These are phyloP conservation scores for Ramularia collo-cygni DNA, from an alignment of 2,329 filamentous ascomycete species.

Conservation along the genomic window DNA sequence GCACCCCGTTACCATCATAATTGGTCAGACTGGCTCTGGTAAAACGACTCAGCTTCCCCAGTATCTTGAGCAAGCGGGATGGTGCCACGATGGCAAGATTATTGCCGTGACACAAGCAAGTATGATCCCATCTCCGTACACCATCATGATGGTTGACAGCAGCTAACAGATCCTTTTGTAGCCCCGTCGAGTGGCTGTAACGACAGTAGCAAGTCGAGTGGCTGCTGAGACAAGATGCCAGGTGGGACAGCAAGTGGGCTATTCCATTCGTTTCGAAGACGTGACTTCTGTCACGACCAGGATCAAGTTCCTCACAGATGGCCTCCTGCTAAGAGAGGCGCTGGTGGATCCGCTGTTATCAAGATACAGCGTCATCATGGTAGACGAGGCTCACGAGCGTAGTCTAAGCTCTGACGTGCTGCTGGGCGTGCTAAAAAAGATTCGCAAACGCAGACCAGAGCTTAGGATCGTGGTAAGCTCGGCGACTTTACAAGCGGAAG, in stretches of 20 bases:
- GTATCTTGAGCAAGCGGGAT: conserved; percentile 79
- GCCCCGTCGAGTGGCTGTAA: conserved; percentile 85
- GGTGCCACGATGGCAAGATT: conserved; percentile 74
- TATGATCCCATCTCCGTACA: conserved; percentile 22
- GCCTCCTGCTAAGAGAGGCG: conserved; percentile 82
- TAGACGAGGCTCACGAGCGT: conserved; percentile 93
- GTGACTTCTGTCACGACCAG: conserved; percentile 75
- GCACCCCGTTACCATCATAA: conserved; percentile 75
- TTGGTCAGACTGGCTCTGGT: conserved; percentile 89
- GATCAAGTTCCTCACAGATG: conserved; percentile 95
- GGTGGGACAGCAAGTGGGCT: conserved; percentile 78
- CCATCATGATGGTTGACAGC: conserved; percentile 20
- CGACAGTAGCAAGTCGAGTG: conserved; percentile 79
- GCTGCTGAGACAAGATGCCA: conserved; percentile 84
- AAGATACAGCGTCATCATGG: conserved; percentile 92
- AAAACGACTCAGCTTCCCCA: conserved; percentile 96
- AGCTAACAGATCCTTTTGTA: conserved; percentile 38
- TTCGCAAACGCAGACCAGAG: conserved; percentile 70
- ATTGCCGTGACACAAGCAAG: conserved; percentile 85
- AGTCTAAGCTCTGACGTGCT: conserved; percentile 89
- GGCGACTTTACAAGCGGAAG: conserved; percentile 84
- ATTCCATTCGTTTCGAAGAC: conserved; percentile 89
- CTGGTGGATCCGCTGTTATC: conserved; percentile 86
- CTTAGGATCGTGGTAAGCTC: conserved; percentile 86
- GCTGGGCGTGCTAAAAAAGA: conserved; percentile 85